A percentile compares a stretch with the other conserved stretches of the same genome.
Conservation (phyloP, 768 basidiomycete genomes). For the Lanmaoa rubissima region DNA sequence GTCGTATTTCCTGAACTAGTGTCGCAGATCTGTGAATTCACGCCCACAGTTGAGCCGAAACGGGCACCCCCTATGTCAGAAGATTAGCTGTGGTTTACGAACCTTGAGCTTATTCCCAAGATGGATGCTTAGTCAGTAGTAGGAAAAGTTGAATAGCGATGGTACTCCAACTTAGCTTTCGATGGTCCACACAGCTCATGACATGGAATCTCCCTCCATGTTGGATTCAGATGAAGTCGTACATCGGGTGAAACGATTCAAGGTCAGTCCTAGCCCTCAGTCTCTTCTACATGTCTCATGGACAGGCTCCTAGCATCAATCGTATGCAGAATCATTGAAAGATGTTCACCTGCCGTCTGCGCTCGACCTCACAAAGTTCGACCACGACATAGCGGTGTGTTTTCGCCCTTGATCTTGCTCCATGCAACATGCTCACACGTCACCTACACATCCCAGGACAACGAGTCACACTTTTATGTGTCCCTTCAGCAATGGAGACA, state of each 20-base stretch:
- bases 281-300: neutral
- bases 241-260: constrained; percentile 49
- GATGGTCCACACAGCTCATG: neutral
- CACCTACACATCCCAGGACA: constrained; percentile 48
- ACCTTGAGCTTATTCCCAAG: neutral
- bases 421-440: neutral
- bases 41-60: neutral
- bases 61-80: too few species aligned
- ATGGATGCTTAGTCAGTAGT: constrained; percentile 11
- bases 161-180: too few species aligned
- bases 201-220: constrained; percentile 8
- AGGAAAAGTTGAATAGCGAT: neutral
- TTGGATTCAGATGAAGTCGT: constrained; percentile 23
- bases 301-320: constrained; percentile 57
- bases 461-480: constrained; percentile 75
- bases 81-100: neutral
- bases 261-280: constrained; percentile 31
- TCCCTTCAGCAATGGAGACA: constrained; percentile 75
- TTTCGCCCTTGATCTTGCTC: too few species aligned
- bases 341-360: constrained; percentile 71
- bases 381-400: constrained; percentile 56
- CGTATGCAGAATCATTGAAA: constrained; percentile 64
- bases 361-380: constrained; percentile 52
- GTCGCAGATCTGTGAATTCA: constrained; percentile 1
- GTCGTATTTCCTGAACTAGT: neutral